Evolutionary conservation across 495 filamentous ascomycete species (phyloP).

Genomic region (Echria macrotheca): DNA sequence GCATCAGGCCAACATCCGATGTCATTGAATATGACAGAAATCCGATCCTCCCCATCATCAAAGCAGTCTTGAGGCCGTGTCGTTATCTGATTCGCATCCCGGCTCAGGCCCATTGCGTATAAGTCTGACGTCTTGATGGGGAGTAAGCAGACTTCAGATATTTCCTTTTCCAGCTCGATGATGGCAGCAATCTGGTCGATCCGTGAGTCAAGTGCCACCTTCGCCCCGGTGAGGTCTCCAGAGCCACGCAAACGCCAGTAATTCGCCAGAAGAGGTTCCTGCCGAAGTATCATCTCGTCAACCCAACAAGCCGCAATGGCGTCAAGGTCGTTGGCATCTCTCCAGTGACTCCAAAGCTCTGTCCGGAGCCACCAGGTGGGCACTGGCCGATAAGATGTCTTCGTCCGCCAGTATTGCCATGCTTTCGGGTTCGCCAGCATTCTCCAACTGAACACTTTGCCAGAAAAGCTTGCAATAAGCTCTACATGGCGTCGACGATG

Average conservation of each 20-base stretch:
- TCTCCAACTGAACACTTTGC: background rate
- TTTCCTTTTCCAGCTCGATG: conserved; percentile 54
- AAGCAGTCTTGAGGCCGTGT: conserved; percentile 36
- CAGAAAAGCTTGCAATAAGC: conserved; percentile 10
- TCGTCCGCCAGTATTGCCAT: conserved; percentile 15
- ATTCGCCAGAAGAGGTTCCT: conserved; percentile 46
- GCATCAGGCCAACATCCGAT: conserved; percentile 64
- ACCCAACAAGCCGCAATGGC: conserved; percentile 59
- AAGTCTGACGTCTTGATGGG: conserved; percentile 59
- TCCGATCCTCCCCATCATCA: conserved; percentile 46
- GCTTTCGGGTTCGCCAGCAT: conserved; percentile 8
- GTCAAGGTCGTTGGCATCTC: conserved; percentile 52
- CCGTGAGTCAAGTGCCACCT: conserved; percentile 49
- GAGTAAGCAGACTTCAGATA: conserved; percentile 52
- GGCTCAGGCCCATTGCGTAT: conserved; percentile 60
- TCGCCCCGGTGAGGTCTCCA: conserved; percentile 48
- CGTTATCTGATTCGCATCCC: conserved; percentile 46
- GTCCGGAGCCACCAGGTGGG: conserved; percentile 56
- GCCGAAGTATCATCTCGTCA: conserved; percentile 55
- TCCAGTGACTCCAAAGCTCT: conserved; percentile 61
- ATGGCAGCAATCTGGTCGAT: conserved; percentile 57
- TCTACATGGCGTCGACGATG: conserved; percentile 13
- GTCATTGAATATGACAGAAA: conserved; percentile 60
- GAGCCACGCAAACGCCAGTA: conserved; percentile 56
- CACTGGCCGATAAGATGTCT: conserved; percentile 15